phyloP scores from a whole-genome alignment of 2,329 filamentous ascomycete genomes.

The Drechslera avenae region DNA sequence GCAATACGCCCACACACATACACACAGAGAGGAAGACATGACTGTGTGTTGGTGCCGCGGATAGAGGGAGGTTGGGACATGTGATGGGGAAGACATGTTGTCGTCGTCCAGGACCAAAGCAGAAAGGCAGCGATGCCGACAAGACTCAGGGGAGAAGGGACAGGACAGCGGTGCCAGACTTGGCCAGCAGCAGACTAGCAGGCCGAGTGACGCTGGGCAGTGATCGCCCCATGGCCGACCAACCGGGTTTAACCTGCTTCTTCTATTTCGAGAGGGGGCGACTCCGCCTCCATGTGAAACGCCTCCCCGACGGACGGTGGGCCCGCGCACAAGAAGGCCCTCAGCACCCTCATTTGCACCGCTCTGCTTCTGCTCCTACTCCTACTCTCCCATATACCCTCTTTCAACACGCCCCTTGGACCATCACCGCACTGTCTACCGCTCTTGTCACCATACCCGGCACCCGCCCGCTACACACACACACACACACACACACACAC shows the following conservation, averaged over 20 bases:
- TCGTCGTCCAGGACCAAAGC: too few relatives aligned
- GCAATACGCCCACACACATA: too few relatives aligned
- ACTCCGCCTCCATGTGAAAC: slow-evolving; percentile 26
- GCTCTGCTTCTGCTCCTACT: slow-evolving; percentile 5
- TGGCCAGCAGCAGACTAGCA: slow-evolving; percentile 4
- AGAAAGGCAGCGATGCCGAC: too few relatives aligned
- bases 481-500: too few relatives aligned
- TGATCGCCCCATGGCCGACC: slow-evolving; percentile 7
- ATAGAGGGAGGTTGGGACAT: too few relatives aligned
- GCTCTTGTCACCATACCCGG: not conserved
- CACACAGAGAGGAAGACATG: too few relatives aligned
- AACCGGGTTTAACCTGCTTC: slow-evolving; percentile 18
- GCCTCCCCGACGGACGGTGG: slow-evolving; percentile 25
- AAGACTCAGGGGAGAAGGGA: not conserved
- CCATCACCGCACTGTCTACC: not conserved
- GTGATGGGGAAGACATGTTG: too few relatives aligned
- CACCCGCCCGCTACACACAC: too few relatives aligned
- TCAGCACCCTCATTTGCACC: slow-evolving; percentile 5
- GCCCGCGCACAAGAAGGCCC: slow-evolving; percentile 28
- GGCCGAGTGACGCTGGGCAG: slow-evolving; percentile 4
- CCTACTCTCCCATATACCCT: slow-evolving; percentile 5
- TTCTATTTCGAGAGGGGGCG: slow-evolving; percentile 20
- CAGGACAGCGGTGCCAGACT: slow-evolving; percentile 1
- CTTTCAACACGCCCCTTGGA: not conserved
- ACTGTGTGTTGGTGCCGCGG: too few relatives aligned